Evolutionary conservation across 208 protist species (phyloP).

Genomic region (Angomonas deanei): DNA sequence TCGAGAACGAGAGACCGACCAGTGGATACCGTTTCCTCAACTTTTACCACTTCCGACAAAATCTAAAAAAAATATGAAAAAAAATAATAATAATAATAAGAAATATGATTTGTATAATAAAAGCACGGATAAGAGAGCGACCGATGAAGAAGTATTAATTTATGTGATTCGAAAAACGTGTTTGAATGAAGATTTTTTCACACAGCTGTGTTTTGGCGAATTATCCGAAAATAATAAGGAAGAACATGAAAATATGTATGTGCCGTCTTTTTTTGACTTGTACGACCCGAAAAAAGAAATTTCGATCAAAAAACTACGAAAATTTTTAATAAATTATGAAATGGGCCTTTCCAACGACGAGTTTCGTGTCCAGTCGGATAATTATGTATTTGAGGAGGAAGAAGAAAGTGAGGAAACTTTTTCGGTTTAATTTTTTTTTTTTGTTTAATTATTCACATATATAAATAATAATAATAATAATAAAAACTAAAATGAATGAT

Average conservation of each 20-base stretch:
- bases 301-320: not conserved
- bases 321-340: constrained; percentile 1
- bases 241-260: not conserved
- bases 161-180: constrained; percentile 71
- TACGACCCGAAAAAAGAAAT: not conserved
- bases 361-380: not conserved
- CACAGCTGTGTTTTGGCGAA: not conserved
- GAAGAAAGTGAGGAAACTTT: constrained; percentile 13
- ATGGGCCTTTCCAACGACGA: not conserved
- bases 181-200: not conserved
- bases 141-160: constrained; percentile 50
- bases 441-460: constrained; percentile 12
- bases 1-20: too few species aligned
- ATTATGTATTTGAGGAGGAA: constrained; percentile 8
- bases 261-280: not conserved
- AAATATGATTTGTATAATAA: constrained; percentile 56
- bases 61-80: constrained; percentile 3
- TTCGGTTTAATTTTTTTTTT: constrained; percentile 10
- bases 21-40: constrained; percentile 39
- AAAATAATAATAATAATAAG: constrained; percentile 1
- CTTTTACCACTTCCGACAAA: constrained; percentile 23
- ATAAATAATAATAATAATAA: constrained; percentile 2
- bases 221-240: not conserved
- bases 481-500: not conserved
- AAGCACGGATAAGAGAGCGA: constrained; percentile 37